phyloP scores from a whole-genome alignment of 2,329 filamentous ascomycete genomes.

The Lasiodiplodia gonubiensis region DNA sequence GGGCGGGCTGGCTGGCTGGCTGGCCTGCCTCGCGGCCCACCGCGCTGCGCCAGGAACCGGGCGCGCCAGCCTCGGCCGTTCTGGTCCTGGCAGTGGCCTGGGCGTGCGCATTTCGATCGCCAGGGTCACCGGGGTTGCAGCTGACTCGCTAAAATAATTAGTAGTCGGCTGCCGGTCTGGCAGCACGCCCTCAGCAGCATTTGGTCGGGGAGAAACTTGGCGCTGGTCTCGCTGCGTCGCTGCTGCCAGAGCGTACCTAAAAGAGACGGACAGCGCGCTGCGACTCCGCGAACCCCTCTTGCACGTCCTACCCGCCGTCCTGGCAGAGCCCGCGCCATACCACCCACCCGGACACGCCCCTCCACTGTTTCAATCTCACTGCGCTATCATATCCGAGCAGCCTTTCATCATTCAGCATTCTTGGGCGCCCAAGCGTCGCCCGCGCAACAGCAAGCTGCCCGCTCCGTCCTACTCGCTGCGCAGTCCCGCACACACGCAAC shows the following conservation, averaged over 20 bases:
- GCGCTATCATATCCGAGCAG: conserved; percentile 27
- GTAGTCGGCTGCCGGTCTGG: conserved; percentile 12
- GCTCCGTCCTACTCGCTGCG: conserved; percentile 8
- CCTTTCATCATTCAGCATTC: conserved; percentile 26
- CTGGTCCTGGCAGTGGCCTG: conserved; percentile 5
- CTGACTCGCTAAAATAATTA: conserved; percentile 20
- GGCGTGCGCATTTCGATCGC: conserved; percentile 17
- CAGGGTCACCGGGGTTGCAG: conserved; percentile 10
- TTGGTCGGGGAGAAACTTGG: conserved; percentile 14
- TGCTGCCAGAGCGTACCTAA: conserved; percentile 16
- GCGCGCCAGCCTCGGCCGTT: conserved; percentile 18
- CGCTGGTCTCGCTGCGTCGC: conserved; percentile 22
- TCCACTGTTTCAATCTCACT: conserved; percentile 21
- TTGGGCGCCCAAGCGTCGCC: conserved; percentile 27
- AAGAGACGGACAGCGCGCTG: conserved; percentile 2
- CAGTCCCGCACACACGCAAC: conserved; percentile 15
- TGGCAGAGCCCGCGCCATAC: background rate
- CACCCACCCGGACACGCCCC: conserved; percentile 4
- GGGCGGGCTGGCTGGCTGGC: background rate
- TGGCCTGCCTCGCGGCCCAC: background rate
- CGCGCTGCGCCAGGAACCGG: conserved; percentile 1
- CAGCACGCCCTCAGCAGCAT: conserved; percentile 11
- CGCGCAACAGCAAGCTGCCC: conserved; percentile 23
- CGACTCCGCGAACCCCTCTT: background rate
- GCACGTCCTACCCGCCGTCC: conserved; percentile 7